Conservation (phyloP, 2,329 filamentous ascomycete genomes). For the Aspergillus luchuensis region DNA sequence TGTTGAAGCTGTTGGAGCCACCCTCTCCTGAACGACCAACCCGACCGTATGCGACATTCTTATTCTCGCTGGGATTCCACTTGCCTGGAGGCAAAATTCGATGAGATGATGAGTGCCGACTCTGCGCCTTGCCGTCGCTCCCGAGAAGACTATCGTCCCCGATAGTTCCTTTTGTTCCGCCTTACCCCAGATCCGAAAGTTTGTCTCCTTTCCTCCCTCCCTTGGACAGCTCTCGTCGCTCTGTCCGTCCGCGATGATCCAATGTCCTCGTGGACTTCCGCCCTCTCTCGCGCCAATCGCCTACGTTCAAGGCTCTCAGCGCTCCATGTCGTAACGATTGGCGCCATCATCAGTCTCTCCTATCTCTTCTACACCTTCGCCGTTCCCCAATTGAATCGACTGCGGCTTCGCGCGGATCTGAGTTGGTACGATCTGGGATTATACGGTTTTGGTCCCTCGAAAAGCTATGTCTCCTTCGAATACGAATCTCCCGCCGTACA, state of each 20-base stretch:
- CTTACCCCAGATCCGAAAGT: not conserved
- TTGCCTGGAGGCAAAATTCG: not conserved
- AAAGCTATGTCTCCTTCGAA: slow-evolving; percentile 31
- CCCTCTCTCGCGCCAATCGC: slow-evolving; percentile 9
- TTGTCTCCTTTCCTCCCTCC: not conserved
- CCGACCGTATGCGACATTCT: not conserved
- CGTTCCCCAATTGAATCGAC: slow-evolving; percentile 21
- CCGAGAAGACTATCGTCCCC: not conserved
- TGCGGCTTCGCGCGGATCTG: slow-evolving; percentile 21
- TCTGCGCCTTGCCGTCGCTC: not conserved
- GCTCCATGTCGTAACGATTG: slow-evolving; percentile 8
- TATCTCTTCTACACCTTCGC: slow-evolving; percentile 24
- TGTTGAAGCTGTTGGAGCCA: not conserved
- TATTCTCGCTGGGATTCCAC: not conserved
- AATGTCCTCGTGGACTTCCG: slow-evolving; percentile 22
- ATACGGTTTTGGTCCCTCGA: slow-evolving; percentile 35
- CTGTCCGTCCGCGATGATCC: slow-evolving; percentile 14
- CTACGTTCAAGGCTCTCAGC: slow-evolving; percentile 11
- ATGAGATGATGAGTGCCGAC: not conserved
- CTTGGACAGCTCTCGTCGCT: not conserved
- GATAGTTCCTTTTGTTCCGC: not conserved
- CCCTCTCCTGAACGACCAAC: not conserved
- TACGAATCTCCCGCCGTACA: slow-evolving; percentile 32
- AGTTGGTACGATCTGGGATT: slow-evolving; percentile 34
- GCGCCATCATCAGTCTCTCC: slow-evolving; percentile 15